Evolutionary conservation across 306 rosid species (phyloP).

Genomic region (Dalbergia cochinchinensis): DNA sequence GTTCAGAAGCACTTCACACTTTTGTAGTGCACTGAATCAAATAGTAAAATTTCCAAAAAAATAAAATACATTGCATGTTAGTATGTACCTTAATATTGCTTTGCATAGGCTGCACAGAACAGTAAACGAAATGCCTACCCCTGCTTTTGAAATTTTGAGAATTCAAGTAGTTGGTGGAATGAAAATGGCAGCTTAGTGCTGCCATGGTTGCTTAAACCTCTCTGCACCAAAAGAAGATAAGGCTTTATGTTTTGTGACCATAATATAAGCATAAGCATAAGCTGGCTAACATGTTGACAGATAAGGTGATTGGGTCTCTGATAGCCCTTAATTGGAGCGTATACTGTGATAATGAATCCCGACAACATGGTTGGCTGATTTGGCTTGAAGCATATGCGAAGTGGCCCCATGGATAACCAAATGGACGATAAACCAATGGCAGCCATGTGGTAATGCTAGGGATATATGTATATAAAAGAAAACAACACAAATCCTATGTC

Average conservation of each 20-base stretch:
- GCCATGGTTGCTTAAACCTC: slow-evolving; percentile 66
- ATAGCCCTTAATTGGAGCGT: slow-evolving; percentile 36
- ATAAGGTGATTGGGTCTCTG: slow-evolving; percentile 56
- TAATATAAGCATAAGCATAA: slow-evolving; percentile 26
- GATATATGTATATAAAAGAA: background rate
- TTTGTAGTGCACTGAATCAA: background rate
- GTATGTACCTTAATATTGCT: slow-evolving; percentile 76
- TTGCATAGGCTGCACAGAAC: slow-evolving; percentile 71
- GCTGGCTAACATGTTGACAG: slow-evolving; percentile 22
- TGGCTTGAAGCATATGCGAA: slow-evolving; percentile 2
- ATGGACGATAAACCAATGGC: slow-evolving; percentile 14
- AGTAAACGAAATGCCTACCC: slow-evolving; percentile 53
- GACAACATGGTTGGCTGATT: slow-evolving; percentile 1
- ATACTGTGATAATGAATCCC: background rate
- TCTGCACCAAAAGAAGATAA: slow-evolving; percentile 55
- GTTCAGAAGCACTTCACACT: background rate
- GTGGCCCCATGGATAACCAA: slow-evolving; percentile 26
- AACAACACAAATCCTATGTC: background rate
- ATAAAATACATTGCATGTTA: background rate
- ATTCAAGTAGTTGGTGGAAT: slow-evolving; percentile 47
- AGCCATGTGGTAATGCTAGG: background rate
- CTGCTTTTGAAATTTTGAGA: slow-evolving; percentile 47
- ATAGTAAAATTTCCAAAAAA: background rate
- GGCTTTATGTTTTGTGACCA: slow-evolving; percentile 49
- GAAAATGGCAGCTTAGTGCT: slow-evolving; percentile 68